Evolutionary conservation across 2,329 filamentous ascomycete species (phyloP), one percentile per base, ranked within the genome.

Genomic region (Trichoderma sp.): DNA sequence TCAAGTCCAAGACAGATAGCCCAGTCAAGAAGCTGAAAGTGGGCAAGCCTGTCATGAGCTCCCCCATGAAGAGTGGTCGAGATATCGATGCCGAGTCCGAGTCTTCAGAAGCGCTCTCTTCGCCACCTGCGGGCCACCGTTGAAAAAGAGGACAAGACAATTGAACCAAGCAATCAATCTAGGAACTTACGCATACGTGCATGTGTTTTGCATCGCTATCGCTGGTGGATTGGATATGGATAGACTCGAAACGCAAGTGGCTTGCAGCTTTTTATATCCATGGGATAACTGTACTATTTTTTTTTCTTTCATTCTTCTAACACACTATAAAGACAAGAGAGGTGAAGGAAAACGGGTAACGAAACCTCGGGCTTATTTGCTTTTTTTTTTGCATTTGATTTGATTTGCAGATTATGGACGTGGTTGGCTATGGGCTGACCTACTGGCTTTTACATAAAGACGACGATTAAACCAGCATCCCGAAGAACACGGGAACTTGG

Each of bases 81-180:
- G 80, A 83, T 55, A 81, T 81, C 21, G 86, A 87, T 58, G 82
- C 78, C 52, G 84, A 83, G 70, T 87, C 85, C 18, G 86, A 88
- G 74, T 87, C 85, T 51, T 87, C 85, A 0, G 86, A 83, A 21
- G 84, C 84, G 0, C 75, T 87, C 69, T 88, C 86, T 0, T 87
- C 86, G 18, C 86, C 86, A 21, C 84, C 84, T 3, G 73, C 59
- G 5, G 54, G 49, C 26, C 56, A 59, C 21, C 68, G 66, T 26
- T 69, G 39, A 56, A 39, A n/a, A 7, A 46, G 8, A 52, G 21
- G 8, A 10, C 39, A n/a, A n/a, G 39, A 43, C 18, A 43, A n/a
- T 10, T 10, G 39, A 52, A 26, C 8, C 18, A 59, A 13, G 21
- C 18, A 43, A 52, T 52, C 18, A 43, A 52, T 52, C 30, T 51